These are phyloP conservation scores for Vachellia pachyceras DNA, from an alignment of 306 rosid genomes.

Conservation along the genomic window DNA sequence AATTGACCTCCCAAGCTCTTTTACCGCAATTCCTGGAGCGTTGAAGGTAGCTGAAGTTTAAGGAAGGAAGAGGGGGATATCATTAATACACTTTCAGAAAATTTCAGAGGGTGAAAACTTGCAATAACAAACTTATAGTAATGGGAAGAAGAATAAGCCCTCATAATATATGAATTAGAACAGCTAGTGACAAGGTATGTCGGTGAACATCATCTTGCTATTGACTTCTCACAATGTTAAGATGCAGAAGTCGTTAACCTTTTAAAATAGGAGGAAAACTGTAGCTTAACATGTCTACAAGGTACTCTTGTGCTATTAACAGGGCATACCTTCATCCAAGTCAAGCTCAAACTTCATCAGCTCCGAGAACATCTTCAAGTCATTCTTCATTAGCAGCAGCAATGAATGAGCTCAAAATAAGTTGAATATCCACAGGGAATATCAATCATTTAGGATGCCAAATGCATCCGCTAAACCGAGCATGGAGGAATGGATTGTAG, in stretches of 20 bases:
- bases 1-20: conserved; percentile 38
- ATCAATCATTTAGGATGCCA: conserved; percentile 53
- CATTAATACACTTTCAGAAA: conserved; percentile 15
- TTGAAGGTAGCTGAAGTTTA: conserved; percentile 39
- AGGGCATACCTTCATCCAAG: conserved; percentile 67
- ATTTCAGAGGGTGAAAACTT: neutral
- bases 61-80: neutral
- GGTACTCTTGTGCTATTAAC: neutral
- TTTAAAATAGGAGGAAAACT: conserved; percentile 22
- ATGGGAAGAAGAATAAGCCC: neutral
- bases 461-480: conserved; percentile 72
- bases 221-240: conserved; percentile 4
- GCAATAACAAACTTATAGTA: neutral
- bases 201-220: neutral
- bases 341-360: conserved; percentile 53
- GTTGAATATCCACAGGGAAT: conserved; percentile 37
- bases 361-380: conserved; percentile 44
- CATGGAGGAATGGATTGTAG: conserved; percentile 51
- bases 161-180: neutral
- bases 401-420: conserved; percentile 33
- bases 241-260: conserved; percentile 7
- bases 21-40: conserved; percentile 29
- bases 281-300: conserved; percentile 5
- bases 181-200: neutral
- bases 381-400: conserved; percentile 43